Conservation (phyloP, 2,329 filamentous ascomycete species). For the Fusarium setosum region DNA sequence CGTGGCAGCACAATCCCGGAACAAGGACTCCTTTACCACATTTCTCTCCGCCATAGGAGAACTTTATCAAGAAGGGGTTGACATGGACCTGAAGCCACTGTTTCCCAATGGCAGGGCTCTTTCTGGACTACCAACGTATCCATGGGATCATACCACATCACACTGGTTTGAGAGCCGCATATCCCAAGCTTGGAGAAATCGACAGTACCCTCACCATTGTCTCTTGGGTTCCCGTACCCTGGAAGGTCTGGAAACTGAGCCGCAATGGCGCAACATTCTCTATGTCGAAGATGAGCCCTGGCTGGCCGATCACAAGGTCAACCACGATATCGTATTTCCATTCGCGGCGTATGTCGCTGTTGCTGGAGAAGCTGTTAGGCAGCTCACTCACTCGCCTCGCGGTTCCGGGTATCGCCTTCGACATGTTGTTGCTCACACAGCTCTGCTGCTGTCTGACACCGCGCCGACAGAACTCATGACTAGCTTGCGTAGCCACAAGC, state of each 20-base stretch:
- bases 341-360: conserved; percentile 50
- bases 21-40: not conserved
- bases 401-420: conserved; percentile 1
- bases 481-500: not conserved
- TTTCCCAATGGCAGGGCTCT: conserved; percentile 38
- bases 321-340: conserved; percentile 36
- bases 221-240: conserved; percentile 49
- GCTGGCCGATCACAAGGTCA: conserved; percentile 53
- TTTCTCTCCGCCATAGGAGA: conserved; percentile 1
- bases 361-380: conserved; percentile 52
- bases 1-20: not conserved
- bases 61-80: not conserved
- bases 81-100: not conserved
- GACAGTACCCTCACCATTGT: conserved; percentile 49
- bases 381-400: not conserved
- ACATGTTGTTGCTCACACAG: conserved; percentile 12
- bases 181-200: conserved; percentile 43
- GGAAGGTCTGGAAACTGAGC: conserved; percentile 36
- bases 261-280: conserved; percentile 43
- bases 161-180: conserved; percentile 50
- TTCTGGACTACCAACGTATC: conserved; percentile 49
- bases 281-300: conserved; percentile 46
- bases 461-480: conserved; percentile 17
- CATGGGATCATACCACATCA: conserved; percentile 51
- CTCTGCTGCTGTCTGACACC: not conserved